Evolutionary conservation across 2,329 filamentous ascomycete genomes (phyloP).

Genomic region (Coccinonectria pachysandricola): DNA sequence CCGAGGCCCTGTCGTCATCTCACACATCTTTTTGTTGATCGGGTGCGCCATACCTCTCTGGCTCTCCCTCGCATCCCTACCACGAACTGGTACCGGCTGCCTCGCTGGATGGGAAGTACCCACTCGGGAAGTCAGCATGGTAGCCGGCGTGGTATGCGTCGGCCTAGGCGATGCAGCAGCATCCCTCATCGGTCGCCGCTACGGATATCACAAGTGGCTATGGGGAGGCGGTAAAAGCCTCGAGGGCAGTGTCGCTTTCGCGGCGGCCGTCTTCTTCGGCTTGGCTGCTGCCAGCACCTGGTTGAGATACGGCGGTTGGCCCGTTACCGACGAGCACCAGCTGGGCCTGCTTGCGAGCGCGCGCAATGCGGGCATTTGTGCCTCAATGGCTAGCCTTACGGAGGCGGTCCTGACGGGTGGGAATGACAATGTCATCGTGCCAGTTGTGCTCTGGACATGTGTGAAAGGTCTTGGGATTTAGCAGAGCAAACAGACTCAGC

Average conservation of each 20-base stretch:
- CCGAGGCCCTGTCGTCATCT: conserved; percentile 86
- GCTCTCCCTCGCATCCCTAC: conserved; percentile 66
- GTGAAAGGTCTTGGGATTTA: conserved; percentile 65
- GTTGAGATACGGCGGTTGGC: conserved; percentile 69
- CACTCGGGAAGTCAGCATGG: conserved; percentile 73
- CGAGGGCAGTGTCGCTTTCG: conserved; percentile 79
- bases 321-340: conserved; percentile 40
- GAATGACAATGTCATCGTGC: conserved; percentile 97
- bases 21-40: conserved; percentile 89
- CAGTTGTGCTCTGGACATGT: conserved; percentile 83
- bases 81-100: conserved; percentile 43
- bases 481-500: no score
- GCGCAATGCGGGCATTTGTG: conserved; percentile 64
- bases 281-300: conserved; percentile 61
- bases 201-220: conserved; percentile 81
- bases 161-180: conserved; percentile 92
- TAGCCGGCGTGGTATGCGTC: conserved; percentile 86
- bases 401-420: conserved; percentile 93
- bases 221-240: conserved; percentile 96
- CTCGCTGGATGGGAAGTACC: conserved; percentile 67
- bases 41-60: conserved; percentile 92
- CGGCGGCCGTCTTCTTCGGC: conserved; percentile 64
- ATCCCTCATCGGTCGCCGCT: conserved; percentile 78
- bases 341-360: conserved; percentile 24
- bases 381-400: conserved; percentile 73